Conservation (phyloP, 108 stramenopile species). For the Fragilaria crotonensis region DNA sequence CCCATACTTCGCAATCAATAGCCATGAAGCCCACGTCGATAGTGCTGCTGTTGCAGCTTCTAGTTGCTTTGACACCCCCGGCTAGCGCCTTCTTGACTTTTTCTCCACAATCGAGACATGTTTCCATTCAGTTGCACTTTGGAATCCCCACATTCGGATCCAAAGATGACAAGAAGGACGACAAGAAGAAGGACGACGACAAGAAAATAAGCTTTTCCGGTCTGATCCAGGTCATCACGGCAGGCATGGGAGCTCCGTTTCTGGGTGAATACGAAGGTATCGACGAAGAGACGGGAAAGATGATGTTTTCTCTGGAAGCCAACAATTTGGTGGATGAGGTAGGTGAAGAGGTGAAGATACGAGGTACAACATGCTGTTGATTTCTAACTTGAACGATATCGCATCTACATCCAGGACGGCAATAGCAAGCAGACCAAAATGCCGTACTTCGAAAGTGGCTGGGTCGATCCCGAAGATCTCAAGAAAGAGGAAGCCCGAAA, state of each 20-base stretch:
- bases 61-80: no score
- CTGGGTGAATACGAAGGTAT: conserved; percentile 78
- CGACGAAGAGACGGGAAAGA: conserved; percentile 76
- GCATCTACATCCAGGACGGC: conserved; percentile 23
- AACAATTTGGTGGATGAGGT: conserved; percentile 81
- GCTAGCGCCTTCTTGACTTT: no score
- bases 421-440: conserved; percentile 78
- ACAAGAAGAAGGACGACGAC: conserved; percentile 24
- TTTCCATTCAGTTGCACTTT: no score
- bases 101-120: no score
- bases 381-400: background rate
- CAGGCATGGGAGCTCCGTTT: conserved; percentile 75
- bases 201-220: conserved; percentile 56
- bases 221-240: conserved; percentile 68
- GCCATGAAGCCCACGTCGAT: no score
- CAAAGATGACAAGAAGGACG: conserved; percentile 26
- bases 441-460: conserved; percentile 85
- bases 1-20: no score
- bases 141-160: conserved; percentile 38
- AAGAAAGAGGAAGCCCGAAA: conserved; percentile 35
- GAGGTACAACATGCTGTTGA: background rate
- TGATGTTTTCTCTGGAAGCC: conserved; percentile 81
- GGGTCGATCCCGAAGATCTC: conserved; percentile 70
- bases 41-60: no score
- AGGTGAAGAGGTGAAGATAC: background rate